Evolutionary conservation across 164 flowering plant genomes (phyloP).

Genomic region (Echeveria elegans): DNA sequence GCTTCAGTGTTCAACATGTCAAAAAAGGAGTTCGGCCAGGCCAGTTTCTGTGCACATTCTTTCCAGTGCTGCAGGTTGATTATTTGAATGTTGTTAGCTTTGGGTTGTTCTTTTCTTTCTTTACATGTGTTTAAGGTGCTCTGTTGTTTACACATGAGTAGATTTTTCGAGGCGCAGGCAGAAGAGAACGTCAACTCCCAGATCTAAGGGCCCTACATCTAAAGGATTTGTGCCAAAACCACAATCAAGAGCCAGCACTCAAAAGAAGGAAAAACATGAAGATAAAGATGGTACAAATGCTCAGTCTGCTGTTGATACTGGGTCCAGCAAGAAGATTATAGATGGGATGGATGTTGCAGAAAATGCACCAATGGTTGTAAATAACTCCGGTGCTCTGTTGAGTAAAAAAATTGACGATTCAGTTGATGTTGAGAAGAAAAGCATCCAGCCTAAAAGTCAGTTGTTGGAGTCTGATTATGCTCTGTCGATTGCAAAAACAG

Average conservation of each 20-base stretch:
- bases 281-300: constrained; percentile 27
- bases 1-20: constrained; percentile 33
- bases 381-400: background rate
- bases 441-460: constrained; percentile 12
- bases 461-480: constrained; percentile 8
- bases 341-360: constrained; percentile 18
- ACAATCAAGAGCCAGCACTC: constrained; percentile 34
- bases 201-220: constrained; percentile 38
- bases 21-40: constrained; percentile 17
- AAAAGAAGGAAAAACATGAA: constrained; percentile 38
- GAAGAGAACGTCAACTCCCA: constrained; percentile 37
- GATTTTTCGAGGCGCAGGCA: constrained; percentile 68
- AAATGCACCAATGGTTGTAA: background rate
- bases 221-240: constrained; percentile 53
- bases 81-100: background rate
- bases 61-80: constrained; percentile 61
- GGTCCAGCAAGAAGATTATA: constrained; percentile 16
- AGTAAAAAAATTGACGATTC: background rate
- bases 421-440: constrained; percentile 12
- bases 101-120: constrained; percentile 1
- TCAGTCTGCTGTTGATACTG: constrained; percentile 17
- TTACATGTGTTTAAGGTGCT: background rate
- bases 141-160: constrained; percentile 15
- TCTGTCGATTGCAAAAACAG: constrained; percentile 15
- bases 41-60: constrained; percentile 23